Evolutionary conservation across 768 basidiomycete species (phyloP), one percentile per base, ranked within the genome.

Genomic region (Collybia sordida): DNA sequence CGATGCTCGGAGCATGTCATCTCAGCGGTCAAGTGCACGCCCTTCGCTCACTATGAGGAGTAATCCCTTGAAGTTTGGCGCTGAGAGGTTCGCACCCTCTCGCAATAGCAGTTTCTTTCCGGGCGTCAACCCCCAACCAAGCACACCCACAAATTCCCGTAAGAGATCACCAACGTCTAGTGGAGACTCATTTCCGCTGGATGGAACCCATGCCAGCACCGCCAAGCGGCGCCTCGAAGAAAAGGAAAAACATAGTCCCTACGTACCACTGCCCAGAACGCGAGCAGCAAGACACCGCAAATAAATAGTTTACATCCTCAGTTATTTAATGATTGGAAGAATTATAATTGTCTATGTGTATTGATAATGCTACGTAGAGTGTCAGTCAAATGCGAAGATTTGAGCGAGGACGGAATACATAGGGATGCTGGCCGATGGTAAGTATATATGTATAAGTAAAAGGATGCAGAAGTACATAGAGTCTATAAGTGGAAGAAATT

Each of bases 191-290:
- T 72, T 72, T 49, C 73, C 74, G 0, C 36, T 70, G 19, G 35
- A 31, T 11, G 73, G 73, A 6, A 75, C 75, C 1, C 63, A 64
- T 18, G 74, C 76, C 6, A 68, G 68, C 54, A 64, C 59, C 9
- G 60, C 63, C 17, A 73, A 72, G 57, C 67, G 66, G 50, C 55
- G 45, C 22, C 42, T 60, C 23, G 56, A 64, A 49, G 58, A 66
- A 39, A 51, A 64, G 47, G 68, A 68, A 55, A 74, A 68, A 39
- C 49, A 46, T 12, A 63, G 63, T 7, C 70, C 70, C 0, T 76
- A 72, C 59, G 61, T 55, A 15, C 72, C 74, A 15, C 71, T 66
- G 3, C 44, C 38, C 15, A 72, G 70, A 3, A 73, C 73, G 3
- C 59, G 67, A 39, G 72, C 72, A 17, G 67, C 69, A 6, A 21